A percentile compares a stretch with the other conserved stretches of the same genome.
These are phyloP conservation scores for Cytospora chrysosperma DNA, from an alignment of 2,329 filamentous ascomycete genomes.

Conservation along the genomic window DNA sequence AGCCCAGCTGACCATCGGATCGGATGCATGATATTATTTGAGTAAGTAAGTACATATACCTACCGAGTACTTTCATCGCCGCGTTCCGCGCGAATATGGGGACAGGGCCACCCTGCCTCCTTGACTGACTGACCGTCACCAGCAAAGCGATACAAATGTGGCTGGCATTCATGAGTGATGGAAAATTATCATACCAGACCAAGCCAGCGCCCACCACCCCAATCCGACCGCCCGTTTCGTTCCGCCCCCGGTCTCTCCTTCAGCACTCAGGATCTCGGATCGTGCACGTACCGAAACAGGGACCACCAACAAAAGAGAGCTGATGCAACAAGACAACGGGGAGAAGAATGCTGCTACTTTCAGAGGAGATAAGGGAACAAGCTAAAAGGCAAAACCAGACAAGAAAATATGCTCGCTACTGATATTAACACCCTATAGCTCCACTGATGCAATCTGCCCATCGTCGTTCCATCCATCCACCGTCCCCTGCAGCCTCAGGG, in stretches of 20 bases:
- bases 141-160: not conserved
- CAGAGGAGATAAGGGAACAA: no score
- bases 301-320: not conserved
- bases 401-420: constrained; percentile 22
- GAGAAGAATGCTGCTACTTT: not conserved
- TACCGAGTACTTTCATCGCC: not conserved
- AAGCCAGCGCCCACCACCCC: not conserved
- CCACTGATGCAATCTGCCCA: constrained; percentile 22
- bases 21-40: no score
- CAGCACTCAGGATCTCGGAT: not conserved
- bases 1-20: no score
- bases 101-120: not conserved
- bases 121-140: not conserved
- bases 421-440: constrained; percentile 19
- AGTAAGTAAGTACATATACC: not conserved
- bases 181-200: not conserved
- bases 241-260: not conserved
- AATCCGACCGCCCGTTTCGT: not conserved
- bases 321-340: constrained; percentile 3
- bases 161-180: not conserved
- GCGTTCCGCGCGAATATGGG: not conserved
- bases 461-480: constrained; percentile 1
- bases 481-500: not conserved
- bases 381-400: not conserved
- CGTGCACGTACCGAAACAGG: not conserved